These are phyloP conservation scores for Apophysomyces sp. DNA, from an alignment of 371 early-diverging fungal genomes.

Conservation along the genomic window DNA sequence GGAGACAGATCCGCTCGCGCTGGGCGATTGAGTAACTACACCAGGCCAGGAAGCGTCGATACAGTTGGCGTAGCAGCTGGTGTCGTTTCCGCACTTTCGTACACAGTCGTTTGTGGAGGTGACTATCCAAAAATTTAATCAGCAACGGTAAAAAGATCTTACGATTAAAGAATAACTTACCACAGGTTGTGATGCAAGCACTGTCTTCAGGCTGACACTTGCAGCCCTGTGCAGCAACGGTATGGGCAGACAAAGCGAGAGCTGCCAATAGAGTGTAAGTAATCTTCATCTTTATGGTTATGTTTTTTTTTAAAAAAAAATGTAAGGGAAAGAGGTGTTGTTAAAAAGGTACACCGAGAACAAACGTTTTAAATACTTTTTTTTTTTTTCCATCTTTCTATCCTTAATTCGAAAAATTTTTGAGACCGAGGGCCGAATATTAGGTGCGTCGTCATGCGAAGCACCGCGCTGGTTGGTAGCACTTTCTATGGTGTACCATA, in stretches of 20 bases:
- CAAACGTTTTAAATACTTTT: background rate
- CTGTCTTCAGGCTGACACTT: slow-evolving; percentile 11
- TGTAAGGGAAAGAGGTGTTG: background rate
- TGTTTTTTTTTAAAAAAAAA: too few species aligned
- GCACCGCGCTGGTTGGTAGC: background rate
- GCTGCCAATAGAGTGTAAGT: slow-evolving; percentile 8
- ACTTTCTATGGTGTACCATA: background rate
- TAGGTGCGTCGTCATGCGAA: slow-evolving; percentile 3
- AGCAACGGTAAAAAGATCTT: background rate
- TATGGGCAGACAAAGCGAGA: slow-evolving; percentile 1
- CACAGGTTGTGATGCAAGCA: slow-evolving; percentile 8
- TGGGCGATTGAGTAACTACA: background rate
- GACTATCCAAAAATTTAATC: slow-evolving; percentile 1
- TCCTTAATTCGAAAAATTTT: background rate
- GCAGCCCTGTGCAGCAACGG: slow-evolving; percentile 1
- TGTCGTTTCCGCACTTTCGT: slow-evolving; percentile 4
- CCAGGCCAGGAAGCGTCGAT: slow-evolving; percentile 13
- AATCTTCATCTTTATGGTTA: slow-evolving; percentile 8
- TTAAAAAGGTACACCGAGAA: too few species aligned
- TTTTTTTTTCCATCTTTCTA: too few species aligned
- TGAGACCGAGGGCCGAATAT: background rate
- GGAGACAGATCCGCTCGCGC: background rate
- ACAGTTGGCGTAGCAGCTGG: slow-evolving; percentile 7
- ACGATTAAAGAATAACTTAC: background rate
- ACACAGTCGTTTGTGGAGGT: slow-evolving; percentile 13